Evolutionary conservation across 129 eudicot genomes (phyloP), one percentile per base, ranked within the genome.

Genomic region (Oenanthe sinensis): DNA sequence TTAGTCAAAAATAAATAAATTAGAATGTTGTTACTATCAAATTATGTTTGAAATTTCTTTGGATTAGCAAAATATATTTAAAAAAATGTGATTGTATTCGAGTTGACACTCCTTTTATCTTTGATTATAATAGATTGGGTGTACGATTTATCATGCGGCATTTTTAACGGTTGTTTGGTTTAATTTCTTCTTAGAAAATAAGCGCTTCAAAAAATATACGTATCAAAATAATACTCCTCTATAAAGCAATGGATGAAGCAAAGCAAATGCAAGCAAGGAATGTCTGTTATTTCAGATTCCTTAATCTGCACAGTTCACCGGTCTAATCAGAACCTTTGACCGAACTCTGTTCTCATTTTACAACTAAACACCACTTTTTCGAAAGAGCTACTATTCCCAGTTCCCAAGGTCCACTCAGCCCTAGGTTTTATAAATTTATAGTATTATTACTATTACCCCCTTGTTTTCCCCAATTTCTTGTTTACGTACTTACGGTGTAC

Each of bases 321-420:
- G 37, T 40, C 81, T 70, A 79, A 85, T 74, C 78, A 62, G 43
- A 85, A 86, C 88, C 88, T 87, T 87, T 87, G 91, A 87, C 91
- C 87, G 83, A 83, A 85, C 71, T 8, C 20, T 14, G 76, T 79
- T 54, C 26, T 54, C 43, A 10, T 45, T 42, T 20, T 4, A 44
- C 33, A 19, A 42, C 3, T 69, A 69, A 17, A 4, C 42, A 13
- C 43, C 22, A 69, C 43, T 69, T 69, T 69, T 14, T 36, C 16
- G 14, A 65, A 26, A 67, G 42, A 4, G 6, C 7, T 42, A 12
- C 7, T 42, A 12, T 30, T 36, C 22, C 19, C 72, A 30, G 28
- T 63, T 63, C 39, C 70, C 40, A 11, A 10, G 10, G 37, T 20
- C 69, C 69, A 26, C 62, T 39, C 14, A 1, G 15, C 3, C 77